Base-by-base conservation (phyloP, 2,329 filamentous ascomycete genomes). In the Xylariaceae sp. region DNA sequence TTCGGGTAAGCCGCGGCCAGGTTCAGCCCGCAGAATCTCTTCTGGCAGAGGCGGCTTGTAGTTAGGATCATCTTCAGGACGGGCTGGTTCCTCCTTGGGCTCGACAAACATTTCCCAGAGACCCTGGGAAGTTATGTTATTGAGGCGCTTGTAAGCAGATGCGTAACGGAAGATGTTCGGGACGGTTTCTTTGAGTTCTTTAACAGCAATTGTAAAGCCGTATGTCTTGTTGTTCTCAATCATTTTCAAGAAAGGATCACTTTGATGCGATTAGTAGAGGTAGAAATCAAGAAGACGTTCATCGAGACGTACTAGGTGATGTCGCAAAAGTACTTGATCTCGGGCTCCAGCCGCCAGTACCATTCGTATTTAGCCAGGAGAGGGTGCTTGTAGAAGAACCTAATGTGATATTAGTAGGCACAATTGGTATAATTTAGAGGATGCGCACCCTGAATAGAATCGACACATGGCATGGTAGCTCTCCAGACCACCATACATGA, bases 301-400 rank as follows among this genome's bases (percentile, higher is more conserved):
- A 2, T 19, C 29, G 19, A 32, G n/a, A 69, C 84, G 58, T 84
- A 92, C 89, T 99, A 99, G 61, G 94, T 99, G 63, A 99, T 97
- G 70, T 99, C 94, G 73, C 94, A 99, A 76, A 99, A 99, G 76
- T 97, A 99, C 76, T 92, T 96, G 82, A 99, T 97, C 74, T 99
- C 94, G 61, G 94, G 94, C 79, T 99, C 94, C 65, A 99, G 78
- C 60, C 94, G 90, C 94, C 94, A 99, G 78, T 99, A 99, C 94
- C 94, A 99, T 69, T 97, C 91, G 74, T 97, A 99, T 73, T 97
- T 97, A 68, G 88, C 83, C 43, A 99, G 81, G 32, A 97, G 82
- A 60, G 92, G 88, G 70, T 99, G 94, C 72, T 96, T 96, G 79
- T 94, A 99, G 75, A 99, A 99, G 74, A 95, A 94, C 41, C 90